Base-by-base conservation (phyloP, 148 eudicot genomes). In the Camellia japonica region DNA sequence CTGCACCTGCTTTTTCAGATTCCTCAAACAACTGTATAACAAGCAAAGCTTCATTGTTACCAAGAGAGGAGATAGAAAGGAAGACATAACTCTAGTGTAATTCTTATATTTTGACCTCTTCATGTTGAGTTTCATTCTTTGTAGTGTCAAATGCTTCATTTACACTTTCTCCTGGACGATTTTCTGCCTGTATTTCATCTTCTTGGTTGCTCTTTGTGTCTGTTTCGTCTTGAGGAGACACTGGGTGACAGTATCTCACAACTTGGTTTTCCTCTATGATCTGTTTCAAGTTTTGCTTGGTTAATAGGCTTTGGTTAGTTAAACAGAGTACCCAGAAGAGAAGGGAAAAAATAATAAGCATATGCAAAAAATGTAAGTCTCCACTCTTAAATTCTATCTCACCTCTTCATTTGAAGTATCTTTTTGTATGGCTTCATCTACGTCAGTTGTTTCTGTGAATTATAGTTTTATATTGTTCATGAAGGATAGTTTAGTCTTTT, bases 361-460 rank as follows among this genome's bases (percentile, higher is more conserved):
- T 43, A 66, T 64, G 51, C 44, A 15, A 1, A 30, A 44, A 51
- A 12, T 9, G 43, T 52, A 61, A 73, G 5, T 73, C 61, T 43
- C 42, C 4, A 66, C 3, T 56, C 64, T 71, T 44, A 18, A 78
- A 30, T 79, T 23, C 10, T 76, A 10, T 60, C 72, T 64, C 52
- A 81, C 86, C 85, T 79, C 56, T 73, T 85, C 75, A 60, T 44
- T 43, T 54, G 79, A 71, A 79, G 75, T 62, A 49, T 85, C 41
- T 20, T 54, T 61, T 42, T 59, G 47, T 64, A 55, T 42, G 77
- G 56, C 79, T 78, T 78, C 81, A 75, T 82, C 59, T 82, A 55
- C 80, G 63, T 85, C 78, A 68, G n/a, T 30, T 72, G 56, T 68
- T 19, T 69, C 78, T 47, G 38, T 30, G 38, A 30, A 30, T 30